Base-by-base conservation (phyloP, 768 basidiomycete species). In the Lyophyllum decastes region DNA sequence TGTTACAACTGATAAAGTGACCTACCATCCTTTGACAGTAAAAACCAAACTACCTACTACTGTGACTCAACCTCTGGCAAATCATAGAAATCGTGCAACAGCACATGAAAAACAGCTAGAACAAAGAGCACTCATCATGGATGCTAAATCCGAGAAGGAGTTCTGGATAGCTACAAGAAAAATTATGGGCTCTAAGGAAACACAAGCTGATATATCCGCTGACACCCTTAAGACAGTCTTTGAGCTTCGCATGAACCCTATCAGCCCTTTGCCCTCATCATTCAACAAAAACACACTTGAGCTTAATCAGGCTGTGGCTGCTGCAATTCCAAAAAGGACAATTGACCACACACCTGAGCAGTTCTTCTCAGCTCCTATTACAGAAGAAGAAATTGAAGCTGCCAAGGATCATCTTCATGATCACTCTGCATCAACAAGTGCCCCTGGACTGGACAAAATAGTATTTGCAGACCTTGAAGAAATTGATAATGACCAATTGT, bases 331-430 rank as follows among this genome's bases (percentile, higher is more conserved):
- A 12, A 16, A 11, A 2, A 9, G 26, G 1, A 45, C 48, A 12
- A 21, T 49, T n/a, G 59, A 60, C 27, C 38, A 24, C 4, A 40
- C 59, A 2, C 40, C 54, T 3, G 49, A 50, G 5, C 34, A 17
- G 4, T 35, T 56, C 24, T 60, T 60, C 49, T 51, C 54, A 24
- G 14, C 21, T 12, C 56, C 52, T 14, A 43, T 57, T 19, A 44
- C 26, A 5, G 40, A 47, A 22, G 48, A 44, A 0, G 60, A 61
- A 22, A 40, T 61, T 33, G 55, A 49, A 30, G 17, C 6, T 21
- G 60, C 40, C 21, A 61, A 61, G 21, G 33, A 26, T 3, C 60
- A 61, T 22, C 27, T 61, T 11, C 41, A 51, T 10, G n/a, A 51
- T 2, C 41, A 50, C 7, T 47, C 45, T 7, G 17, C 47, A 1